Evolutionary conservation across 352 stramenopile genomes (phyloP).

Genomic region (Phytopythium oedochilum): DNA sequence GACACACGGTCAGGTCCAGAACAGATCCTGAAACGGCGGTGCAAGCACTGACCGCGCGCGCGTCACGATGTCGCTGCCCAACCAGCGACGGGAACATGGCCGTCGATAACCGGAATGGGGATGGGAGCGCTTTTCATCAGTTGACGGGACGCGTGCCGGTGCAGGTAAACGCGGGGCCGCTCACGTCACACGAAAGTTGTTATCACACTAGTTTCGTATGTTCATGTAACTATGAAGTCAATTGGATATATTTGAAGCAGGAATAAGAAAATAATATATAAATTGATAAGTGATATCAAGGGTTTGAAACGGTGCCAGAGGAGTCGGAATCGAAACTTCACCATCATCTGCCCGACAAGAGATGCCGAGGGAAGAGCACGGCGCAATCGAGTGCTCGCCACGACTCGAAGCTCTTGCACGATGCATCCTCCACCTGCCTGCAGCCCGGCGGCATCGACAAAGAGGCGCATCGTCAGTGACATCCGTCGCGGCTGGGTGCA

Average conservation of each 20-base stretch:
- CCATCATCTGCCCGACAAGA: too few relatives aligned
- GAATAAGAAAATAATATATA: too few relatives aligned
- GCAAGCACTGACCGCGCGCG: neutral
- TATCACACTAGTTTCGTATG: too few relatives aligned
- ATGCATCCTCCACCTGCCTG: neutral
- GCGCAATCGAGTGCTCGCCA: too few relatives aligned
- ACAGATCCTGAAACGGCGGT: neutral
- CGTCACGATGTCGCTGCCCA: neutral
- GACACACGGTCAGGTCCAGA: neutral
- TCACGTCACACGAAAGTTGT: too few relatives aligned
- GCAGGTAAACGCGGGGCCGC: constrained; percentile 4
- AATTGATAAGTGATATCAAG: too few relatives aligned
- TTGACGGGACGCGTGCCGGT: constrained; percentile 7
- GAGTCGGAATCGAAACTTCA: too few relatives aligned
- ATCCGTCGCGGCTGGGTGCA: constrained; percentile 2
- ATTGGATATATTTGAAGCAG: too few relatives aligned
- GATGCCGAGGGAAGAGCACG: too few relatives aligned
- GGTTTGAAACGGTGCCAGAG: too few relatives aligned
- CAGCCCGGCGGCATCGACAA: neutral
- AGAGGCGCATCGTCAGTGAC: neutral
- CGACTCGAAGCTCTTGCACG: neutral
- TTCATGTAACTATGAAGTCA: too few relatives aligned
- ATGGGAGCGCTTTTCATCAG: neutral
- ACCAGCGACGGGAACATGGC: neutral
- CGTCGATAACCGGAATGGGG: neutral